These are phyloP conservation scores for Chrysopogon serrulatus DNA, from an alignment of 176 grass and related monocot species.

Conservation along the genomic window DNA sequence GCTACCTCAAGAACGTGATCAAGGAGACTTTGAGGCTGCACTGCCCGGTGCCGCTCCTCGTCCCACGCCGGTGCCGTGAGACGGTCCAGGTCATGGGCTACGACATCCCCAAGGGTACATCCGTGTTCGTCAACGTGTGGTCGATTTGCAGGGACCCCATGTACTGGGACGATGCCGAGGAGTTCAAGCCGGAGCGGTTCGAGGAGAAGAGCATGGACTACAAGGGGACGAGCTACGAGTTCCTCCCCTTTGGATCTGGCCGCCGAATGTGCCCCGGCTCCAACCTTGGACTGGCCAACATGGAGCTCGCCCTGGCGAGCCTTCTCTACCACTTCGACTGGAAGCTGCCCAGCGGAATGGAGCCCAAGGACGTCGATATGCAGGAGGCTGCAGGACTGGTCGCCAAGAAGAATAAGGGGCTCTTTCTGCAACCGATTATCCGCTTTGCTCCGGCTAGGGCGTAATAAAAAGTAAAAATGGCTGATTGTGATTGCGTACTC, in stretches of 20 bases:
- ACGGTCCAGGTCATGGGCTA: too few species aligned
- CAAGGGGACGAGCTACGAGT: background rate
- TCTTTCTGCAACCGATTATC: background rate
- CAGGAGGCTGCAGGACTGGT: too few species aligned
- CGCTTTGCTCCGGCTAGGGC: background rate
- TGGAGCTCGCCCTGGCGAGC: background rate
- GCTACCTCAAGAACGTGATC: background rate
- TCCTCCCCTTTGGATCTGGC: background rate
- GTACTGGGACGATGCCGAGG: background rate
- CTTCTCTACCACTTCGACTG: slow-evolving; percentile 26
- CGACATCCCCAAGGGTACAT: too few species aligned
- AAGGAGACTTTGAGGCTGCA: background rate
- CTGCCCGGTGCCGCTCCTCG: too few species aligned
- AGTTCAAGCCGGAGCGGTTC: too few species aligned
- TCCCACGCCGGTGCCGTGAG: too few species aligned
- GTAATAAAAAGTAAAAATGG: too few species aligned
- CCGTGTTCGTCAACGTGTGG: too few species aligned
- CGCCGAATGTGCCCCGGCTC: background rate
- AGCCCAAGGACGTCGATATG: background rate
- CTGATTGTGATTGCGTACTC: too few species aligned
- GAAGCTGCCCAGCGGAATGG: background rate
- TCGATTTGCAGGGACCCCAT: background rate
- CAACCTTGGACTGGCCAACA: background rate
- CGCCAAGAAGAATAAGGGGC: background rate
- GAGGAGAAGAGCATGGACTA: background rate